Base-by-base conservation (phyloP, 768 basidiomycete genomes). In the Leucogyrophana mollusca region DNA sequence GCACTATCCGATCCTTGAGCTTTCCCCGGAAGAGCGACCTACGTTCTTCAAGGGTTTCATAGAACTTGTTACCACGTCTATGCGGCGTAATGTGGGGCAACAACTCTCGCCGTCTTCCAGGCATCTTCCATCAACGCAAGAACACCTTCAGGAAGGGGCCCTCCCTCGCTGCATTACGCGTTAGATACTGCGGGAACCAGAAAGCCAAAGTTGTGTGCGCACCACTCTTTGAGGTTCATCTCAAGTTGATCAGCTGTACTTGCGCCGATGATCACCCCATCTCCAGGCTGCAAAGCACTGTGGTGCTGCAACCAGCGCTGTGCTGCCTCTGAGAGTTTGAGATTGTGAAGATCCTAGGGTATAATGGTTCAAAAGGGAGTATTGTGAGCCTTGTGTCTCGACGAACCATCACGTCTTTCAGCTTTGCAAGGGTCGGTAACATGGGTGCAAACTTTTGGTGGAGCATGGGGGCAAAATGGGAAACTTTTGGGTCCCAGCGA, bases 181-280 rank as follows among this genome's bases (percentile, higher is more conserved):
- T 10, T n/a, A 41, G 34, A 36, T 27, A 33, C 33, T 7, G 24
- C 22, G 9, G 43, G 27, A 25, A 8, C 14, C 21, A 11, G 39
- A 18, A 33, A 39, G 35, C 21, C 21, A 43, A 32, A 20, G 21
- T 9, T 22, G 32, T 22, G 11, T 17, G 36, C 53, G 46, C 47
- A 53, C 53, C 47, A 49, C 2, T 49, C 23, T 9, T 8, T 24
- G 3, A 54, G 43, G 40, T 53, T 53, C 32, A 50, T 54, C 57
- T 71, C 69, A 23, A 76, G 51, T 34, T 75, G 71, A 41, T 57
- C 53, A 40, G 59, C 50, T 4, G 57, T 61, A 39, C 61, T 54
- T 9, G 70, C 71, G 11, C 71, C 70, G 45, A 76, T 60, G 46
- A 74, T 62, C 53, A 73, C 57, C 33, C 48, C 56, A 51, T 68